Conservation (phyloP, 1,284 basidiomycete genomes). For the Ganoderma multipileum region DNA sequence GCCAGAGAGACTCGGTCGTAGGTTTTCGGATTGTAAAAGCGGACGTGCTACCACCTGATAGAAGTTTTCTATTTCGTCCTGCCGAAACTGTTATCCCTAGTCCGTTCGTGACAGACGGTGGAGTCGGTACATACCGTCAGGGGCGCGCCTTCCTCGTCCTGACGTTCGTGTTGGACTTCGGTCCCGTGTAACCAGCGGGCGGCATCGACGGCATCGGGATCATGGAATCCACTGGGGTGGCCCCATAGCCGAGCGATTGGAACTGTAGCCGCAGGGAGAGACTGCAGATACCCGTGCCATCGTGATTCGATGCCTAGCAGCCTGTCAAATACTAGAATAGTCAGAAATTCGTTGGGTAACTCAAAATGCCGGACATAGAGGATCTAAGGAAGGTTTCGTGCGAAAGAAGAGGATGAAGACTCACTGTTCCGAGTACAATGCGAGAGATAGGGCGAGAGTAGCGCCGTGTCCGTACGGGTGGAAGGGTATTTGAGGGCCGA, state of each 20-base stretch:
- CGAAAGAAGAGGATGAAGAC: slow-evolving; percentile 33
- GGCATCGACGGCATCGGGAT: slow-evolving; percentile 41
- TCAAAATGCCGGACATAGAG: not conserved
- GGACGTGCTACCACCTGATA: slow-evolving; percentile 51
- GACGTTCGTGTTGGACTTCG: slow-evolving; percentile 34
- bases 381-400: not conserved
- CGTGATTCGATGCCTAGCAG: slow-evolving; percentile 52
- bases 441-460: slow-evolving; percentile 66
- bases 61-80: slow-evolving; percentile 58
- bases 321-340: slow-evolving; percentile 42
- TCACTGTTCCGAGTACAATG: slow-evolving; percentile 70
- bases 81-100: not conserved
- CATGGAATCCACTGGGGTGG: slow-evolving; percentile 32
- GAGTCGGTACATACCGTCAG: not conserved
- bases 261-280: slow-evolving; percentile 58
- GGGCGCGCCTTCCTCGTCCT: slow-evolving; percentile 32
- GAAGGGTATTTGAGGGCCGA: slow-evolving; percentile 43
- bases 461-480: slow-evolving; percentile 62
- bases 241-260: slow-evolving; percentile 75
- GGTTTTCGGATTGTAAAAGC: slow-evolving; percentile 31
- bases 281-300: slow-evolving; percentile 75
- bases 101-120: not conserved
- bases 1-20: slow-evolving; percentile 38
- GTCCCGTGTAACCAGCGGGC: slow-evolving; percentile 37
- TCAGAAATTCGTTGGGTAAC: not conserved